Conservation (phyloP, 2,329 filamentous ascomycete genomes). For the Tolypocladium endophyticum region DNA sequence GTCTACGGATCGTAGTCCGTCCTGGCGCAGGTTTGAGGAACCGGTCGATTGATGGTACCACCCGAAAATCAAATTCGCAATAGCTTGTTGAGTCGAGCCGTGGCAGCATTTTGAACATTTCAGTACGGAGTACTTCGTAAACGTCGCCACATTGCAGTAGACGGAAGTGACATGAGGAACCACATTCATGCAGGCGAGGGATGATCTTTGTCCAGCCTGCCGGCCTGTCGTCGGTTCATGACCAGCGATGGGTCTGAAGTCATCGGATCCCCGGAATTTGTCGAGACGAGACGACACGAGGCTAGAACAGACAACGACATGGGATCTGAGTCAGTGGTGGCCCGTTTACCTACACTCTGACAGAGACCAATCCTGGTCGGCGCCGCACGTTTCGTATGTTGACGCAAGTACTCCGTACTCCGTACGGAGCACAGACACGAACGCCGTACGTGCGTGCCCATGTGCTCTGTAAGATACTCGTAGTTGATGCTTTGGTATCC, state of each 20-base stretch:
- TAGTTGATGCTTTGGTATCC: background rate
- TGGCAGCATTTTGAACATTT: background rate
- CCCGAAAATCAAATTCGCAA: background rate
- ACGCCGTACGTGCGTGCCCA: too few species aligned
- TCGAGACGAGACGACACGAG: background rate
- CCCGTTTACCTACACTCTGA: background rate
- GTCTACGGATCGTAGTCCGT: background rate
- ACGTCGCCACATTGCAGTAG: background rate
- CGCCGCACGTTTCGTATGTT: background rate
- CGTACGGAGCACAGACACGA: background rate
- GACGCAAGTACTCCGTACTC: background rate
- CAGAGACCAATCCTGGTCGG: background rate
- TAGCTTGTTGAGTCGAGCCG: background rate
- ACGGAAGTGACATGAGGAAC: background rate
- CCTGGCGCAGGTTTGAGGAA: background rate
- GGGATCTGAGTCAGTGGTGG: background rate
- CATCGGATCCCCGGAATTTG: background rate
- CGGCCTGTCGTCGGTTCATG: background rate
- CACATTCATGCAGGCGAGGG: background rate
- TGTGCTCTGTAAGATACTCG: too few species aligned
- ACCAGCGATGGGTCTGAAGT: background rate
- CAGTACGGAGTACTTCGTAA: background rate
- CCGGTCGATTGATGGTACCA: background rate
- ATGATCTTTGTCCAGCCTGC: background rate
- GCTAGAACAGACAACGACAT: background rate